These are phyloP conservation scores for Chrysanthemum seticuspe DNA, from an alignment of 129 eudicot species.

Conservation along the genomic window DNA sequence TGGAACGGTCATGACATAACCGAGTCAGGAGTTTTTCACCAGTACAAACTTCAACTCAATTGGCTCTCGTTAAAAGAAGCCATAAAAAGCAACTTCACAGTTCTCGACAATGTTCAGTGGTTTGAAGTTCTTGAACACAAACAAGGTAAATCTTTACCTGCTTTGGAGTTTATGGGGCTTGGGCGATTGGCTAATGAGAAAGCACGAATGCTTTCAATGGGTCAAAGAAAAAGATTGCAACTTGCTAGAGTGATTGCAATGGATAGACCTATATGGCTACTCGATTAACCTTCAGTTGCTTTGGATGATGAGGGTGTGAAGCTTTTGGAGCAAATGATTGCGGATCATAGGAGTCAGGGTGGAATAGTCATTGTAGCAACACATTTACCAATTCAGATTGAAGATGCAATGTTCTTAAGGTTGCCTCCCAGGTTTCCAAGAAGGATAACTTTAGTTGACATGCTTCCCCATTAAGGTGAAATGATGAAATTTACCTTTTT, in stretches of 20 bases:
- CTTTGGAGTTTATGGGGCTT: conserved; percentile 89
- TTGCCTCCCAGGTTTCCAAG: conserved; percentile 83
- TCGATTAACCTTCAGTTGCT: conserved; percentile 97
- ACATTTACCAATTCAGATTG: conserved; percentile 68
- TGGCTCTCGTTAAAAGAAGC: conserved; percentile 94
- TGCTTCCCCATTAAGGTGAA: conserved; percentile 67
- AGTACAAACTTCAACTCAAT: conserved; percentile 89
- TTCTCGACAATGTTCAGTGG: conserved; percentile 91
- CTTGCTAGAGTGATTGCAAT: conserved; percentile 90
- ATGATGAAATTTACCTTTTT: conserved; percentile 14
- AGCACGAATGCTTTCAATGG: conserved; percentile 94
- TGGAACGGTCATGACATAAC: conserved; percentile 94
- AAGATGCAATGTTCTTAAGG: conserved; percentile 73
- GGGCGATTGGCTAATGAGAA: conserved; percentile 80
- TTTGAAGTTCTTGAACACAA: conserved; percentile 84
- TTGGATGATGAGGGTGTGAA: conserved; percentile 90
- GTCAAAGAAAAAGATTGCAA: conserved; percentile 87
- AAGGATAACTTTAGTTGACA: conserved; percentile 71
- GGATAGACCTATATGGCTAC: conserved; percentile 95
- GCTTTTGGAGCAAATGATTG: conserved; percentile 72
- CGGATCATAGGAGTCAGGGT: conserved; percentile 83
- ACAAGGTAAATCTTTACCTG: conserved; percentile 66
- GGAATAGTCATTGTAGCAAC: conserved; percentile 92
- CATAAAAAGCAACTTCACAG: conserved; percentile 54
- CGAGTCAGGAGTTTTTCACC: conserved; percentile 67